Evolutionary conservation across 1,284 basidiomycete genomes (phyloP).

Genomic region (Laetiporus sulphureus): DNA sequence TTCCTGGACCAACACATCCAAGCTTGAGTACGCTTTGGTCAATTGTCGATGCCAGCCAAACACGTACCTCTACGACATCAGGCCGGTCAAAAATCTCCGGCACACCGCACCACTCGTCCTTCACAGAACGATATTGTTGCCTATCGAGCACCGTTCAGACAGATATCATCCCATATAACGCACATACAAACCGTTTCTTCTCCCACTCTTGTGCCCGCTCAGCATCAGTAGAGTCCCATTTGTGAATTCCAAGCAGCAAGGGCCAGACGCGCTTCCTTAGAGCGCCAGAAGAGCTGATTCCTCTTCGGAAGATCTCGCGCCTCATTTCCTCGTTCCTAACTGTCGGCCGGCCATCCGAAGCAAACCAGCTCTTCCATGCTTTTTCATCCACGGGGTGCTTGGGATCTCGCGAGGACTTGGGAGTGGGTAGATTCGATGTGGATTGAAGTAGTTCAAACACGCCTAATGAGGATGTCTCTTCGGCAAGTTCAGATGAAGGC

Average conservation of each 20-base stretch:
- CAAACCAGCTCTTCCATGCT: constrained; percentile 71
- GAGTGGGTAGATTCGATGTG: constrained; percentile 69
- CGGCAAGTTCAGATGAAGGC: constrained; percentile 43
- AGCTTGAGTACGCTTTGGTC: no score
- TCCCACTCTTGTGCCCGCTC: constrained; percentile 54
- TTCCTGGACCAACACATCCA: no score
- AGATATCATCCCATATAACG: constrained; percentile 1
- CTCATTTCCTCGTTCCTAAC: constrained; percentile 65
- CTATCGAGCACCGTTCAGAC: constrained; percentile 27
- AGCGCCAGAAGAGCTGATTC: constrained; percentile 46
- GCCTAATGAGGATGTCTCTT: constrained; percentile 72
- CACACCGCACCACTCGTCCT: constrained; percentile 75
- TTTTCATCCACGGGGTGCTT: constrained; percentile 63
- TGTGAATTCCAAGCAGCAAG: constrained; percentile 78
- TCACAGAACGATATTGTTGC: constrained; percentile 61
- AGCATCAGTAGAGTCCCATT: constrained; percentile 63
- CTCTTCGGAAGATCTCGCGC: constrained; percentile 71
- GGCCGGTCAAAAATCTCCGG: constrained; percentile 74
- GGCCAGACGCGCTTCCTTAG: constrained; percentile 81
- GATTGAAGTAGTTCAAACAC: constrained; percentile 86
- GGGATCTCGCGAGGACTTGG: constrained; percentile 68
- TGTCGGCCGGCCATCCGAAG: constrained; percentile 58
- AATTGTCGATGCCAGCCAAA: not conserved
- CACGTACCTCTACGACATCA: constrained; percentile 66
- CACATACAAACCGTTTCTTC: constrained; percentile 49